Percentiles rank a stretch among this genome's conserved stretches.
These are phyloP conservation scores for Ochromonas danica DNA, from an alignment of 108 stramenopile species.

Conservation along the genomic window DNA sequence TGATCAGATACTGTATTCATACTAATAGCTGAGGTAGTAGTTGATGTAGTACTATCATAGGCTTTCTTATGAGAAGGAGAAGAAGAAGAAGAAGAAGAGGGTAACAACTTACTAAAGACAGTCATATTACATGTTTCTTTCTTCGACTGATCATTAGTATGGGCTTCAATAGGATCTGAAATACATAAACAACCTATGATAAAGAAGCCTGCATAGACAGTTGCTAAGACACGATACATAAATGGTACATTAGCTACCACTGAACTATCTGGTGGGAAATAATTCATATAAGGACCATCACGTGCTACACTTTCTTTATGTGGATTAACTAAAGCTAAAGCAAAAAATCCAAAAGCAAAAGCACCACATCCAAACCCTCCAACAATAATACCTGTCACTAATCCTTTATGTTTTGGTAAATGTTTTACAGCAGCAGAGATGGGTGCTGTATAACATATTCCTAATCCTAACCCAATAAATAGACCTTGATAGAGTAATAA, in stretches of 20 bases:
- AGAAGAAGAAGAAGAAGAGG: too few species aligned
- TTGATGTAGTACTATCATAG: too few species aligned
- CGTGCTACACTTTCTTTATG: background rate
- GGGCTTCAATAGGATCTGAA: background rate
- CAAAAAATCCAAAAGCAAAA: constrained; percentile 6
- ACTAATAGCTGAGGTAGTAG: background rate
- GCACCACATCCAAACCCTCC: constrained; percentile 27
- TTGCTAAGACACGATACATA: background rate
- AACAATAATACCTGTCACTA: constrained; percentile 33
- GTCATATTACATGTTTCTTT: background rate
- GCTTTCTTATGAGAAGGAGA: too few species aligned
- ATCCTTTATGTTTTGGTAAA: constrained; percentile 28
- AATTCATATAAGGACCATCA: background rate
- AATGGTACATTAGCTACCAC: background rate
- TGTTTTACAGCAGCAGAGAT: background rate
- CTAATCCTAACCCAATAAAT: constrained; percentile 27
- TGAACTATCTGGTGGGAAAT: background rate
- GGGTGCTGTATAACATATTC: constrained; percentile 17
- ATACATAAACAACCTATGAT: background rate
- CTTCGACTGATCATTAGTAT: background rate
- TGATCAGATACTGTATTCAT: background rate
- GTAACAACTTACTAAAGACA: background rate
- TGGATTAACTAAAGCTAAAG: background rate
- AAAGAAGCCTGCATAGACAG: background rate
- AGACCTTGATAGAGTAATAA: constrained; percentile 4